Evolutionary conservation across 2,329 filamentous ascomycete genomes (phyloP).

Genomic region (Sporothrix humicola): DNA sequence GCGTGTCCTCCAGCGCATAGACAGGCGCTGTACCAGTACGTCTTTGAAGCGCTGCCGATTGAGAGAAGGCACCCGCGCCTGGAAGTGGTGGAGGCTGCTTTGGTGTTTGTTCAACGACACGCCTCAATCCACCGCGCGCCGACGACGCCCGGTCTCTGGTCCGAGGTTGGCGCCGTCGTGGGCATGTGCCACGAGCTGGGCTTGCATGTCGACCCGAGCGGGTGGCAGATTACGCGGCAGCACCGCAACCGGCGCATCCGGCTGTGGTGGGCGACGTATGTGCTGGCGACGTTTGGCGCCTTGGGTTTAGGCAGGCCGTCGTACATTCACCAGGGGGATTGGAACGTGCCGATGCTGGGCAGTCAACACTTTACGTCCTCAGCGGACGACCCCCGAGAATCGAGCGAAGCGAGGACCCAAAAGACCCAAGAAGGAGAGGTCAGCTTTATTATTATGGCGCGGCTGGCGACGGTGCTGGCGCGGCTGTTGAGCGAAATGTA

Average conservation of each 20-base stretch:
- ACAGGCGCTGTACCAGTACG: neutral
- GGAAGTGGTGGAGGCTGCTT: neutral
- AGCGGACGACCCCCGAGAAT: no score
- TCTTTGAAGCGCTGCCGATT: conserved; percentile 3
- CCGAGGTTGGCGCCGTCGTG: neutral
- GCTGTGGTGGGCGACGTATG: neutral
- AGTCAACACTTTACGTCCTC: neutral
- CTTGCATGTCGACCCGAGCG: neutral
- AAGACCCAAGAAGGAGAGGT: neutral
- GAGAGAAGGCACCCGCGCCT: neutral
- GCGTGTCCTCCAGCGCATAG: neutral
- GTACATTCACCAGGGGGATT: conserved; percentile 1
- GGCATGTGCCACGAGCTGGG: conserved; percentile 21
- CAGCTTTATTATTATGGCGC: conserved; percentile 5
- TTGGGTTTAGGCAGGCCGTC: neutral
- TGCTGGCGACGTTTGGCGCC: neutral
- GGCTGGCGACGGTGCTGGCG: neutral
- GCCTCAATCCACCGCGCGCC: conserved; percentile 1
- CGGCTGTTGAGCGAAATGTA: neutral
- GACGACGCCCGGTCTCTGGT: neutral
- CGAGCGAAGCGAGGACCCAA: no score
- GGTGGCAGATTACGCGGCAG: neutral
- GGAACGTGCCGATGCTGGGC: neutral
- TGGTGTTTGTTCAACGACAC: neutral
- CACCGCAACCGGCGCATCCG: conserved; percentile 15